Base-by-base conservation (phyloP, 2,329 filamentous ascomycete genomes). In the Hirsutella minnesotensis region DNA sequence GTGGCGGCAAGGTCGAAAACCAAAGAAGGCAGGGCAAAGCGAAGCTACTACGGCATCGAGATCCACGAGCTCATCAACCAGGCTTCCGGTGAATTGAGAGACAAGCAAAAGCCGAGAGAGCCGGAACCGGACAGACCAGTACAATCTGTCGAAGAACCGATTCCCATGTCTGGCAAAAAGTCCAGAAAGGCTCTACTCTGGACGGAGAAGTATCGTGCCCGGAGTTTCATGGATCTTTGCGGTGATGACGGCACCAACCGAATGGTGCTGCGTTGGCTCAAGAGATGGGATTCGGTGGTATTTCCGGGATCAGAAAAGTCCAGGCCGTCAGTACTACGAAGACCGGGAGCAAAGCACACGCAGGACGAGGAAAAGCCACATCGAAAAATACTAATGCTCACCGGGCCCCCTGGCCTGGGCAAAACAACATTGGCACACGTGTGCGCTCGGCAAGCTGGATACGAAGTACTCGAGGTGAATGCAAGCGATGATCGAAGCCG, bases 401-500 rank as follows among this genome's bases (percentile, higher is more conserved):
- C 90, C 1, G 94, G 92, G 0, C 88, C 92, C 0, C 92, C 92
- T 0, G 92, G 92, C 2, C 68, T 98, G 10, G 92, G 92, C 22
- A 98, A 98, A 67, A 98, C 92, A 0, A 98, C 92, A 0, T 63
- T 98, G 39, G 92, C 92, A 2, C 92, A 98, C 62, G 92, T 98
- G 0, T 96, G 92, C 58, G 94, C 94, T 0, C 81, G 74, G 51
- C 92, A 98, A 63, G 92, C 92, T 5, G 92, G 92, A 0, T 98
- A 98, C 54, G 92, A 96, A 55, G 85, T 94, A 1, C 76, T 96
- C 57, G 92, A 98, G 59, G 94, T 98, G 64, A 98, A 98, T 54
- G 92, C 94, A 9, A 96, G 90, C 53, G 92, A 98, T 56, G 94
- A 98, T 57, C 76, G 92, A 53, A 95, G 87, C 56, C 75, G 77